phyloP scores from a whole-genome alignment of 192 early-diverging fungal genomes.

The Gaertneriomyces sp. region DNA sequence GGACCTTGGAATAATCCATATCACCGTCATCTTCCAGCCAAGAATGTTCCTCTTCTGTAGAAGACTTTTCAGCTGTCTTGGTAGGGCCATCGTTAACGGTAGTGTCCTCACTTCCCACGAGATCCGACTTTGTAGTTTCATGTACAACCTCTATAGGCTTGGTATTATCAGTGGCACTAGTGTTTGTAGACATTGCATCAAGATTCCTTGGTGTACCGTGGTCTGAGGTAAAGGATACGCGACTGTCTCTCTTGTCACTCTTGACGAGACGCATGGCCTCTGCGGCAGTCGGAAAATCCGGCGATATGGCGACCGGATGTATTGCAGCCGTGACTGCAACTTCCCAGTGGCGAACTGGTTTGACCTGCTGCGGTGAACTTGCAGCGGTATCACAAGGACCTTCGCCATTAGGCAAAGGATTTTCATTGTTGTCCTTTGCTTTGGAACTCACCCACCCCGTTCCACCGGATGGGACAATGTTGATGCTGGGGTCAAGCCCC shows the following conservation, averaged over 20 bases:
- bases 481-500: conserved; percentile 12
- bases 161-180: no score
- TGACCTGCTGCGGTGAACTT: not conserved
- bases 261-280: conserved; percentile 4
- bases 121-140: no score
- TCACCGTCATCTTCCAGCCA: conserved; percentile 24
- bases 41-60: conserved; percentile 5
- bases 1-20: conserved; percentile 19
- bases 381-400: not conserved
- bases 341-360: not conserved
- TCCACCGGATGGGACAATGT: conserved; percentile 10
- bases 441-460: conserved; percentile 5
- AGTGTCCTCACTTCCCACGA: no score
- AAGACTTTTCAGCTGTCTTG: no score
- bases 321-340: not conserved
- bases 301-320: not conserved
- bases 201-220: no score
- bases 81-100: no score
- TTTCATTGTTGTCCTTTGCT: not conserved
- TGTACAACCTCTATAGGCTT: no score
- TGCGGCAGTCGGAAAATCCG: conserved; percentile 24
- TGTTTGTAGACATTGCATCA: no score
- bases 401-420: not conserved
- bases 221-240: no score
- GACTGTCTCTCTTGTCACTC: not conserved